Evolutionary conservation across 2,329 filamentous ascomycete species (phyloP), one percentile per base, ranked within the genome.

Genomic region (Fusarium succisae): DNA sequence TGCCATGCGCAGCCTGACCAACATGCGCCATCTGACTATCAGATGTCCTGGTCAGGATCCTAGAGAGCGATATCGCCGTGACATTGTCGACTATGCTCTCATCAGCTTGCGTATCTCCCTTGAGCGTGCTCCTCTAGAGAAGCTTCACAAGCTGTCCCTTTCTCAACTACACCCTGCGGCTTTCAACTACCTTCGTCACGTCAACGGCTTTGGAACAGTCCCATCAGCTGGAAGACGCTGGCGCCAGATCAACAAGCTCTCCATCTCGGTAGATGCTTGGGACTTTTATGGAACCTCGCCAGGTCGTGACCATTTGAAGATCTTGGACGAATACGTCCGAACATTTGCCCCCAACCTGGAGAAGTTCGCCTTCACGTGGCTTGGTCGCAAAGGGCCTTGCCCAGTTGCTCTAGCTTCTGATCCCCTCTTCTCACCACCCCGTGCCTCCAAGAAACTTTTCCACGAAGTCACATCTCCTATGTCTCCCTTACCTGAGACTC

Each of bases 81-180:
- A 91, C 81, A 91, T 92, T 55, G 93, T 97, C 68, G 95, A 97
- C 86, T 97, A 96, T 79, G 94, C 94, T 8, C 90, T 98, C 70
- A 94, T 97, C 80, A 96, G 94, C 73, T 84, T 97, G 63, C 92
- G 94, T 73, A 94, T 97, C 73, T 92, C 95, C 18, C 84, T 97
- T 37, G 95, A 97, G 84, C 89, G 92, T 61, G 90, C 91, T 15
- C 89, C 91, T 3, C 84, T 96, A 55, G 85, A 85, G 57, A 88
- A 87, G 66, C 88, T 98, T 20, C 85, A 87, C 72, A 92, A 91
- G 69, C 86, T 98, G 7, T 93, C 93, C 2, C 87, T 97, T 5
- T 89, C 90, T 18, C 90, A 90, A 5, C 89, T 97, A 15, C 94
- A 97, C 76, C 91, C 94, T 1, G 88, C 90, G 4, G 93, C 92